Evolutionary conservation across 1,284 basidiomycete species (phyloP), one percentile per base, ranked within the genome.

Genomic region (Bondarzewia mesenterica): DNA sequence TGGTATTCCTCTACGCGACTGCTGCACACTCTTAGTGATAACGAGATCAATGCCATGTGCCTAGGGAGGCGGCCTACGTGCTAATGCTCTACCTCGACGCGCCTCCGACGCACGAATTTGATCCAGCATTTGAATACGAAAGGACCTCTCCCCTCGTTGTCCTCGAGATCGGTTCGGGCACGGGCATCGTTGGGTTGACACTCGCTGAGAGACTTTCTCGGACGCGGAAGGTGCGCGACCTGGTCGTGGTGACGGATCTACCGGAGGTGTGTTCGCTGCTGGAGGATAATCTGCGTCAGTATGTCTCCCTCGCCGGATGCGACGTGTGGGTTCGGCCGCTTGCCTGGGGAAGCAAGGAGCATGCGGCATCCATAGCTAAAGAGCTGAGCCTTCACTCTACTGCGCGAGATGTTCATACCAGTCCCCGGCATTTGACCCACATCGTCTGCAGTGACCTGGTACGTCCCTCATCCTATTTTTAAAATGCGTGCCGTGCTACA

Each of bases 361-460:
- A 84, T 53, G 73, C 64, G 3, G 16, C 42, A 12, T 27, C 52
- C 15, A 66, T 85, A 25, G 56, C 63, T 3, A 54, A 58, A 2
- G 71, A 75, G 43, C 63, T 82, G 22, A 58, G 60, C n/a, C 29
- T 32, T 10, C 29, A n/a, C 10, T 10, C 29, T 12, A n/a, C 10
- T 32, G 2, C 8, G 6, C 21, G 26, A 26, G 38, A 38, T 29
- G 44, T 7, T 37, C 52, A n/a, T 14, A 41, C 51, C 27, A 27
- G 51, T 45, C 15, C 53, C 18, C 58, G 58, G 21, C 50, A 52
- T 27, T 55, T 83, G 47, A 82, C 79, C 0, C 80, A 85, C 55
- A 72, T 89, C 43, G 60, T 88, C 21, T 88, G 85, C 60, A 88
- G 86, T 57, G 85, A 89, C 62, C 71, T 89, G 47, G 85, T 85